A percentile compares a stretch with the other conserved stretches of the same genome.
Evolutionary conservation across 768 basidiomycete species (phyloP).

Genomic region (Panellus pusillus): DNA sequence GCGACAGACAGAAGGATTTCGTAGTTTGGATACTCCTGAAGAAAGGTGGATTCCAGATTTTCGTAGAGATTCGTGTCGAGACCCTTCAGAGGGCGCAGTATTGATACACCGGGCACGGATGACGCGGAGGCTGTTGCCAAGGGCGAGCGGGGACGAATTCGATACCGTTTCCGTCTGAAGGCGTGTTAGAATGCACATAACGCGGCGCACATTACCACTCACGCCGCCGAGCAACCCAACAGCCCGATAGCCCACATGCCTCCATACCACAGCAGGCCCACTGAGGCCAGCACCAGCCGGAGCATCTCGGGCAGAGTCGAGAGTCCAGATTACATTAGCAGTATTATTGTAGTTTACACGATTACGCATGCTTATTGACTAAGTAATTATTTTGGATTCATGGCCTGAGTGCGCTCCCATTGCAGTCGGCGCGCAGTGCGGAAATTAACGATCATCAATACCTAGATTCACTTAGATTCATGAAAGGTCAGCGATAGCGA

Average conservation of each 20-base stretch:
- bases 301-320: neutral
- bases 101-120: constrained; percentile 83
- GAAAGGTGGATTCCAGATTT: constrained; percentile 92
- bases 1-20: constrained; percentile 92
- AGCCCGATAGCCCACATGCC: constrained; percentile 65
- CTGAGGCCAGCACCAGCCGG: constrained; percentile 33
- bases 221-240: constrained; percentile 73
- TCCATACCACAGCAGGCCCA: constrained; percentile 60
- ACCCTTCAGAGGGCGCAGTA: constrained; percentile 92
- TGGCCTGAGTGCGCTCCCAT: constrained; percentile 9
- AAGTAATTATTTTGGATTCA: neutral
- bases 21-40: constrained; percentile 87
- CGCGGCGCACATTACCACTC: constrained; percentile 28
- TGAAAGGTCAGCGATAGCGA: too few relatives aligned
- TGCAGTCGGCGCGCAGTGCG: constrained; percentile 6
- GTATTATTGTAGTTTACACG: too few relatives aligned
- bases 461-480: too few relatives aligned
- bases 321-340: too few relatives aligned
- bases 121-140: constrained; percentile 45
- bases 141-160: constrained; percentile 63
- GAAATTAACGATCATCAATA: constrained; percentile 56
- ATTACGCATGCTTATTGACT: neutral
- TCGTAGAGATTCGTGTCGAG: constrained; percentile 95
- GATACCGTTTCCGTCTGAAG: constrained; percentile 73
- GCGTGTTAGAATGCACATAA: constrained; percentile 1